Base-by-base conservation (phyloP, 257 asterid species). In the Thymus mandschuricus region DNA sequence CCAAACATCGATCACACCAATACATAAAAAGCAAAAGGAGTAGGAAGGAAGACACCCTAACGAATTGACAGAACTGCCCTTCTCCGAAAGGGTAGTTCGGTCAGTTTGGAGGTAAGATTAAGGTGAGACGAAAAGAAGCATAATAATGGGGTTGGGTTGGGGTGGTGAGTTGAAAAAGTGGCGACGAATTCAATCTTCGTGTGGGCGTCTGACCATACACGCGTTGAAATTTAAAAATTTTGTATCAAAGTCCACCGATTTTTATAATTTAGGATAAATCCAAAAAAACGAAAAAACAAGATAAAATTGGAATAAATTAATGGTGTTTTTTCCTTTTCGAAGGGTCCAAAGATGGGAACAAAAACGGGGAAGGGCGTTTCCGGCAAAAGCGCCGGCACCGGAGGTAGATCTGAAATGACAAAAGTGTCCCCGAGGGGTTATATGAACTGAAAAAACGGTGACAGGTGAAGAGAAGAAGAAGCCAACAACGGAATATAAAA, bases 391-490 rank as follows among this genome's bases (percentile, higher is more conserved):
- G 3, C 71, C 31, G 85, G 73, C 8, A 60, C 71, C 76, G 76
- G 68, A 60, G 59, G 57, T 46, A 69, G 81, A 76, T 69, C 78
- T 2, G 35, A 68, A 71, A 64, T 43, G 77, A 68, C 79, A 0
- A 59, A 71, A 73, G 4, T 60, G 45, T 45, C 73, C 73, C 74
- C 9, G n/a, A 55, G 28, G 31, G 86, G 74, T 51, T 78, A 3
- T 65, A 13, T 68, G 43, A 85, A 85, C 89, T 43, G 83, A 79
- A 83, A 79, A 81, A 85, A 77, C 89, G 86, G 86, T 73, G 86
- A 75, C 81, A 68, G 88, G 75, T 72, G 73, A 73, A 15, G 60
- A 13, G 76, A 58, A 58, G 72, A 75, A 73, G 78, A 75, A 67
- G 77, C 70, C 44, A 77, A 54, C 73, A 71, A 63, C 57, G 61